phyloP scores from a whole-genome alignment of 768 basidiomycete genomes.

The Leucogyrophana mollusca region DNA sequence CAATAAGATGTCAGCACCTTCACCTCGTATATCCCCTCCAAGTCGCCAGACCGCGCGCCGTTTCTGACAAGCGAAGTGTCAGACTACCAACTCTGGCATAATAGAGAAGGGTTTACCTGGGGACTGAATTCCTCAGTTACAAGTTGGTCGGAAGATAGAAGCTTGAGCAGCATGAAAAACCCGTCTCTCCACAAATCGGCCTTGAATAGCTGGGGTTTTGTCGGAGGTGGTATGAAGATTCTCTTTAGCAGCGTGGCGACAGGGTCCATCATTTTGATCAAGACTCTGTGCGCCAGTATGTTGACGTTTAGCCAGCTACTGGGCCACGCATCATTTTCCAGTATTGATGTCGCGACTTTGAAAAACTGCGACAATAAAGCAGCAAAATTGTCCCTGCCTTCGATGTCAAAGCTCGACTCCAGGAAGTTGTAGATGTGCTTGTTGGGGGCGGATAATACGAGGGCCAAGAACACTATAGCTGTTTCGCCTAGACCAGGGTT shows the following conservation, averaged over 20 bases:
- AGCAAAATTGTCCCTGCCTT: conserved; percentile 80
- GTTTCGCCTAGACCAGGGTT: conserved; percentile 82
- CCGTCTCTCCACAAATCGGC: conserved; percentile 76
- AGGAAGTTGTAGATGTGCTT: conserved; percentile 78
- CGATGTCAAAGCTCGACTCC: conserved; percentile 80
- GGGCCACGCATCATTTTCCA: conserved; percentile 88
- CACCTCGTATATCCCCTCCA: conserved; percentile 93
- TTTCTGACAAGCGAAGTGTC: conserved; percentile 51
- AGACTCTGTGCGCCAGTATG: conserved; percentile 81
- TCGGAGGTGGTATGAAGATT: conserved; percentile 74
- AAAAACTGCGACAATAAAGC: conserved; percentile 74
- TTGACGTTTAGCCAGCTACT: conserved; percentile 90
- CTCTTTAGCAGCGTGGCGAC: conserved; percentile 73
- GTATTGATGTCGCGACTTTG: conserved; percentile 74
- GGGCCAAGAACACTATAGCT: conserved; percentile 78
- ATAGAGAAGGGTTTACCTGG: conserved; percentile 53
- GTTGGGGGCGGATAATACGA: conserved; percentile 77
- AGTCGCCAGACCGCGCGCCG: conserved; percentile 94
- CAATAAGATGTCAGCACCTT: conserved; percentile 78
- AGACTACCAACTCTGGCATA: conserved; percentile 5
- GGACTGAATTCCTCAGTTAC: conserved; percentile 95
- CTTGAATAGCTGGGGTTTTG: conserved; percentile 69
- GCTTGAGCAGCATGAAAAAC: conserved; percentile 77
- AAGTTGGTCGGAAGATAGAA: conserved; percentile 87
- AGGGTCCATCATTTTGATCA: conserved; percentile 87